Evolutionary conservation across 495 filamentous ascomycete species (phyloP).

Genomic region (Parathielavia hyrcaniae): DNA sequence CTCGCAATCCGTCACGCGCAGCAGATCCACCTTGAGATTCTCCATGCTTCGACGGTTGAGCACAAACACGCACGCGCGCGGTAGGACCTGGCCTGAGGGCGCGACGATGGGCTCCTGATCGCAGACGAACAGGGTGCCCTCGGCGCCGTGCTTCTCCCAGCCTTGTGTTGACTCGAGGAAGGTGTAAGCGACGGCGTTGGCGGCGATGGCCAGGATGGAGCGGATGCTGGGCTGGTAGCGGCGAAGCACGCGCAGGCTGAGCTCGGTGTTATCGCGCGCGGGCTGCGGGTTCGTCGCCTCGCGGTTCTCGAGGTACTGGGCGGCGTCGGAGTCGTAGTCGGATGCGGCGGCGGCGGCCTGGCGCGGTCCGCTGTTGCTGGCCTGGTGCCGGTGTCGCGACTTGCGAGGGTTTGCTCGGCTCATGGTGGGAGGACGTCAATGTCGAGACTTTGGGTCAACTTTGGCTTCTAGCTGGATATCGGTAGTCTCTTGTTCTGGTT

Average conservation of each 20-base stretch:
- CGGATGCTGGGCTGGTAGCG: constrained; percentile 65
- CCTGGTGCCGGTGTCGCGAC: constrained; percentile 35
- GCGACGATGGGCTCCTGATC: constrained; percentile 43
- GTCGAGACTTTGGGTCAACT: background rate
- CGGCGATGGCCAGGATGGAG: constrained; percentile 65
- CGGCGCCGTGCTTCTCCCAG: constrained; percentile 74
- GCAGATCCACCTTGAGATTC: constrained; percentile 41
- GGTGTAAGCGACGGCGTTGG: constrained; percentile 72
- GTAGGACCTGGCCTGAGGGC: constrained; percentile 20
- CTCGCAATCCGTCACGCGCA: constrained; percentile 38
- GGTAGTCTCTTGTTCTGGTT: too few species aligned
- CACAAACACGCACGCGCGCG: constrained; percentile 39
- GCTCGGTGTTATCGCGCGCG: constrained; percentile 64
- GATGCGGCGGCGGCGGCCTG: constrained; percentile 41
- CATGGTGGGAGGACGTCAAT: constrained; percentile 15
- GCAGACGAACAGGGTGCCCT: constrained; percentile 80
- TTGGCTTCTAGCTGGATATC: too few species aligned
- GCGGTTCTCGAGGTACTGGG: constrained; percentile 37
- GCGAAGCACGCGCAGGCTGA: constrained; percentile 73
- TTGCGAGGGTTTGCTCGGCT: constrained; percentile 33
- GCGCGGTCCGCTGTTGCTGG: constrained; percentile 31
- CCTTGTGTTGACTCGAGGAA: constrained; percentile 53
- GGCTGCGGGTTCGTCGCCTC: constrained; percentile 32
- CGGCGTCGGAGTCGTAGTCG: constrained; percentile 59
- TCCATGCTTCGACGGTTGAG: constrained; percentile 44